Evolutionary conservation across 768 basidiomycete species (phyloP), one percentile per base, ranked within the genome.

Genomic region (Tubosaeta brunneosetosa): DNA sequence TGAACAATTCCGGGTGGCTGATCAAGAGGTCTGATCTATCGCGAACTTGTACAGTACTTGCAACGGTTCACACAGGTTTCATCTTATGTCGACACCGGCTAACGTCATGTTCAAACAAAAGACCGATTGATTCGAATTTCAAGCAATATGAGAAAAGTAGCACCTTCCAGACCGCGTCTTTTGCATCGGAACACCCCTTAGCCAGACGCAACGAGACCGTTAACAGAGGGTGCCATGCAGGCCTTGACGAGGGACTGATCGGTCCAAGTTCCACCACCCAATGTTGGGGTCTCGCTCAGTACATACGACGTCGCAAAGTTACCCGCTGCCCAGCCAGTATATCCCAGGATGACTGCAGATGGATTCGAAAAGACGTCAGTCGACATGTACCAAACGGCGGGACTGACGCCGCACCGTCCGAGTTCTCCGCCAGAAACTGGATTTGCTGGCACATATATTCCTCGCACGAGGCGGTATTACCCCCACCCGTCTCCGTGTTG

Each of bases 401-500:
- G 41, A 25, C 11, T 12, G 26, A 44, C 26, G 7, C 26, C 41
- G 26, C 16, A 78, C 78, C 77, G 61, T 80, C 78, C 32, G 74
- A 74, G 62, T 78, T 77, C 40, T 67, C 62, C 42, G 75, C 74
- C 53, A 76, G 76, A 67, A 66, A 80, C 0, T 64, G 71, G 31
- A 78, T 67, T 57, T 79, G 75, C 53, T 78, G 68, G 40, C 73
- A 77, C 55, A 78, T 65, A 53, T 71, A 76, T 16, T 66, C 61
- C 5, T 73, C 66, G 58, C 82, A 83, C 9, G 73, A 74, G 9
- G 71, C 71, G 16, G 72, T 70, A 56, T 82, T 74, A 12, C 81
- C 81, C 16, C 81, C 83, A 36, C 83, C 83, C 2, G 80, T 83
- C 61, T 84, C 83, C 10, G 80, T 78, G 61, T 82, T 77, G 59